Evolutionary conservation across 495 filamentous ascomycete species (phyloP).

Genomic region (Bathelium albidoporum): DNA sequence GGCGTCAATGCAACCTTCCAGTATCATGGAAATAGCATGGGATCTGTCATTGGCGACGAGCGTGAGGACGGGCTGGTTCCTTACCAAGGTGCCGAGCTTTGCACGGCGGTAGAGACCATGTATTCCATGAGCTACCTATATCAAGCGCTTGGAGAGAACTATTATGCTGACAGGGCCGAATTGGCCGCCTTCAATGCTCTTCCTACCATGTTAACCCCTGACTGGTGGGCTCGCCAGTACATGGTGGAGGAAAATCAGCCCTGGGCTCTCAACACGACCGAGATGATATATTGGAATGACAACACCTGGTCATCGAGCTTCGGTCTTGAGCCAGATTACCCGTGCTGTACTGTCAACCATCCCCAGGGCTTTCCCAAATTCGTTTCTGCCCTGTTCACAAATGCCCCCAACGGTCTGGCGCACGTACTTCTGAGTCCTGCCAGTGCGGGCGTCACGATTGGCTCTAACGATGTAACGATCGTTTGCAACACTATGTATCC

Average conservation of each 20-base stretch:
- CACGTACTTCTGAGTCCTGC: constrained; percentile 36
- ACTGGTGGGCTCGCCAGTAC: constrained; percentile 56
- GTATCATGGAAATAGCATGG: constrained; percentile 33
- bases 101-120: constrained; percentile 22
- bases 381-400: constrained; percentile 25
- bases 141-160: constrained; percentile 35
- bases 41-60: constrained; percentile 27
- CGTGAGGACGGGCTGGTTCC: constrained; percentile 20
- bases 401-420: constrained; percentile 29
- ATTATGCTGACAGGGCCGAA: constrained; percentile 49
- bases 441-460: constrained; percentile 25
- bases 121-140: constrained; percentile 29
- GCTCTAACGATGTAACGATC: constrained; percentile 22
- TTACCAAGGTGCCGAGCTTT: constrained; percentile 20
- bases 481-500: constrained; percentile 43
- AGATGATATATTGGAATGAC: constrained; percentile 42
- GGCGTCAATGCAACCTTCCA: constrained; percentile 40
- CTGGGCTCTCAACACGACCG: constrained; percentile 36
- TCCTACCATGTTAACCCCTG: constrained; percentile 43
- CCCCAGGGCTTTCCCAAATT: constrained; percentile 53
- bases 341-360: constrained; percentile 57
- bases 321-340: constrained; percentile 33
- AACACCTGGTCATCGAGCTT: constrained; percentile 36
- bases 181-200: constrained; percentile 50
- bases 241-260: constrained; percentile 49